Conservation (phyloP, 2,329 filamentous ascomycete species). For the Magnaporthiopsis incrustans region DNA sequence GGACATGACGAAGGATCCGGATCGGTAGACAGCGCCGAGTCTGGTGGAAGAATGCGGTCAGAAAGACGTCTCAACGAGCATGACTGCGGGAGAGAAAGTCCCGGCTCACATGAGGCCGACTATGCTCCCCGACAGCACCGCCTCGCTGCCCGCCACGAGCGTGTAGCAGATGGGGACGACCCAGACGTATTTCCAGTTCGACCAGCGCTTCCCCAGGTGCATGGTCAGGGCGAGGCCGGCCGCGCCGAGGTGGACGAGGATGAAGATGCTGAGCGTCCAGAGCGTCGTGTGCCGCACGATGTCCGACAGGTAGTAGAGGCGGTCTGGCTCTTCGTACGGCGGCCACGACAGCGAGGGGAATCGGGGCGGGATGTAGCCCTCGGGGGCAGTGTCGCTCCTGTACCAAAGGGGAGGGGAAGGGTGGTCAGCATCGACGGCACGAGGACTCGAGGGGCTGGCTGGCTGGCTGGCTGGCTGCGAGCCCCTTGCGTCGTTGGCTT, state of each 20-base stretch:
- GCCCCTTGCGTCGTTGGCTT: not conserved
- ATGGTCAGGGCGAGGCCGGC: slow-evolving; percentile 64
- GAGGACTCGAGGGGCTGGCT: not conserved
- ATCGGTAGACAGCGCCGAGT: slow-evolving; percentile 70
- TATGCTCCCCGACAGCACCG: slow-evolving; percentile 70
- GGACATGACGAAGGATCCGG: slow-evolving; percentile 82
- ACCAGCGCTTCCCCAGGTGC: slow-evolving; percentile 50
- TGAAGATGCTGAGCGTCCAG: slow-evolving; percentile 79
- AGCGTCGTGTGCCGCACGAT: slow-evolving; percentile 82
- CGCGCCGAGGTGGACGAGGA: slow-evolving; percentile 64
- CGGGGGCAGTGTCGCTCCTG: slow-evolving; percentile 26
- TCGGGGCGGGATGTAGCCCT: slow-evolving; percentile 54
- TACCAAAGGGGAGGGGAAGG: not conserved
- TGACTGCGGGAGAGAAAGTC: not conserved
- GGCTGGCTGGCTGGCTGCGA: not conserved
- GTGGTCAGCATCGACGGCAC: not conserved
- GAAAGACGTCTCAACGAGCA: not conserved
- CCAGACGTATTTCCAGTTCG: slow-evolving; percentile 58
- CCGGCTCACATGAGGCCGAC: slow-evolving; percentile 66
- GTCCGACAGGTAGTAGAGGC: slow-evolving; percentile 66
- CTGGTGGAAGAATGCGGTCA: slow-evolving; percentile 32
- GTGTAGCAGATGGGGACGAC: slow-evolving; percentile 63
- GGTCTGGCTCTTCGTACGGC: slow-evolving; percentile 39
- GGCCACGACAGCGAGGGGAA: slow-evolving; percentile 84
- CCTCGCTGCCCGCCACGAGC: slow-evolving; percentile 66